Base-by-base conservation (phyloP, 371 early-diverging fungal species). In the Mucor ambiguus region DNA sequence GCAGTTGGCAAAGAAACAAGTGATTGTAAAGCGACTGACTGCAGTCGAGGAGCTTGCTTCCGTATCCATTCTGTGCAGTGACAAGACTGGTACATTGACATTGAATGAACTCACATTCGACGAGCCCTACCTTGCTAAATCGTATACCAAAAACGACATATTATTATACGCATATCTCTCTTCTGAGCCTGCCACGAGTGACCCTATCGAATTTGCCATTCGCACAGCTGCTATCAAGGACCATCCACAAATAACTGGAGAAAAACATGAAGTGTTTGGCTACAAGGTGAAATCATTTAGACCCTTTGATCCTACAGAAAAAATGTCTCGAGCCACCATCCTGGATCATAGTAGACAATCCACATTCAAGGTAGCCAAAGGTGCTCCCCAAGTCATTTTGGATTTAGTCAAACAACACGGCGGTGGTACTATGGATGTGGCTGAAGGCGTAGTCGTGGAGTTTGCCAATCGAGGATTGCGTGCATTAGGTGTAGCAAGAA, bases 51-150 rank as follows among this genome's bases (percentile, higher is more conserved):
- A 95, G 67, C 85, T 97, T 74, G 96, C 97, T 0, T 95, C 96
- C 2, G 94, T 95, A 24, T 93, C 93, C 18, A 89, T 95, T 41
- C 89, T 98, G 54, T 97, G 96, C 81, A 93, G 95, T 2, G 98
- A 98, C 83, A 98, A 92, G 85, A 98, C 98, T 1, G 98, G 98
- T 33, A 98, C 98, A 24, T 81, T 98, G 59, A 98, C 98, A 14
- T 83, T 89, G 60, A 94, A 94, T 88, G 89, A 94, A 80, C 87
- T 97, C 58, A 88, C 94, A 14, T 95, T 96, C 75, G 93, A 93
- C 61, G 90, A 92, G 63, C 97, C 97, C 30, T 96, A 89, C 83
- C 84, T 96, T 38, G 69, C 88, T 71, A 82, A 83, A 44, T 76
- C 83, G 24, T 94, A 88, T 69, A 85, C 87, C 38, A 86, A 89